Evolutionary conservation across 2,329 filamentous ascomycete species (phyloP), one percentile per base, ranked within the genome.

Genomic region (Claviceps capensis): DNA sequence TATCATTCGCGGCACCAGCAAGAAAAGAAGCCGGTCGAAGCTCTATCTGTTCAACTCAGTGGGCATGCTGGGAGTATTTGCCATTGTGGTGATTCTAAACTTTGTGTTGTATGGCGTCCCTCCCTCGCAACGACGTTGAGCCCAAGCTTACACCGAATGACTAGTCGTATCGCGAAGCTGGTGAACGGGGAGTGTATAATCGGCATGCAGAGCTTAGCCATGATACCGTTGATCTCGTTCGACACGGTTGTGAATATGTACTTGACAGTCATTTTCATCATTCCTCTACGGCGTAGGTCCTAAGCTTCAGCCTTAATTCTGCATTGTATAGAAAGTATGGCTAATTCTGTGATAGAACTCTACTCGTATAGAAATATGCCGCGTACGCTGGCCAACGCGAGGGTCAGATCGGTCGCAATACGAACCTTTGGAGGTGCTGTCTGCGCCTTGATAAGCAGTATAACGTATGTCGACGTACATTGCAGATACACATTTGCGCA

Each of bases 201-300:
- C 51, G 81, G 81, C 17, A 79, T 83, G 73, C 65, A 76, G 58
- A 74, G 69, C 49, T 64, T 72, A 4, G 75, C 77, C 4, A 77
- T 83, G 70, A 73, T 83, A 30, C 78, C 80, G 0, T 69, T 85
- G 11, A 79, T 85, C 45, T 67, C 68, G 0, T 81, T 82, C 55
- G 81, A 84, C 56, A 66, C 79, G 13, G 56, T 81, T 1, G 74
- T 81, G 51, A 83, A 83, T 58, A 73, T 81, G 19, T 83, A 83
- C 56, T 67, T 84, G 1, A 84, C 79, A 1, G 68, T 75, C 4
- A 67, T 83, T n/a, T 83, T 85, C 61, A 65, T 85, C 2, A 67
- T 77, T n/a, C 79, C 79, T 2, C 61, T 84, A 1, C 74, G 72
- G 53, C 69, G 77, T 81, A 65, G 59, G 71, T 56, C 13, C 19